A percentile compares a stretch with the other conserved stretches of the same genome.
Evolutionary conservation across 2,329 filamentous ascomycete genomes (phyloP).

Genomic region (Emmonsia crescens): DNA sequence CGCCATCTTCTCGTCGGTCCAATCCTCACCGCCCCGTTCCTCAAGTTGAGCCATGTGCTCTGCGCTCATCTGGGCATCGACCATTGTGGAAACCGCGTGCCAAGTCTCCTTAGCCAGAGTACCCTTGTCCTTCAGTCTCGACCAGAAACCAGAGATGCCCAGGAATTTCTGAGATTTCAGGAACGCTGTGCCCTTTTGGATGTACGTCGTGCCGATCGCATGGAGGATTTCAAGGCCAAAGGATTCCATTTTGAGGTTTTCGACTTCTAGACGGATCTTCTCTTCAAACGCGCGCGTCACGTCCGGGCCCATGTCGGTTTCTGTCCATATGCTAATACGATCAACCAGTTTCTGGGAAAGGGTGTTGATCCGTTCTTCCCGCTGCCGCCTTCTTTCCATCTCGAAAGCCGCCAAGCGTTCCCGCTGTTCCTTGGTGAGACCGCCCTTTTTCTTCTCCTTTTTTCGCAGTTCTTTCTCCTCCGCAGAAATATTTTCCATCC

Average conservation of each 20-base stretch:
- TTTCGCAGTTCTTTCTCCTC: conserved; percentile 67
- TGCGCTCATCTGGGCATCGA: conserved; percentile 96
- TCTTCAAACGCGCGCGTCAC: conserved; percentile 85
- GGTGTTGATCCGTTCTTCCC: conserved; percentile 80
- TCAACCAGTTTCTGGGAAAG: conserved; percentile 77
- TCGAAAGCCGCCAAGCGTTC: conserved; percentile 87
- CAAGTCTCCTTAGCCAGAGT: conserved; percentile 96
- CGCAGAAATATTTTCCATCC: conserved; percentile 53
- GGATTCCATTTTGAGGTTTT: conserved; percentile 98
- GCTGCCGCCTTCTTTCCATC: conserved; percentile 67
- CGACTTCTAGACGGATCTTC: conserved; percentile 88
- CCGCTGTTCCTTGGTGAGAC: conserved; percentile 79
- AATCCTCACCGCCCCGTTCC: conserved; percentile 88
- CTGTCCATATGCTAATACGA: conserved; percentile 88
- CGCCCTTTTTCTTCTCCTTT: conserved; percentile 82
- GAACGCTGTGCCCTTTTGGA: conserved; percentile 75
- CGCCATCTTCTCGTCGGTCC: conserved; percentile 93
- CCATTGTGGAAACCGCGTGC: conserved; percentile 92
- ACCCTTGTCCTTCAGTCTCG: conserved; percentile 88
- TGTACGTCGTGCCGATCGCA: conserved; percentile 83
- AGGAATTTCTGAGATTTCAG: conserved; percentile 95
- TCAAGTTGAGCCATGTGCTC: conserved; percentile 98
- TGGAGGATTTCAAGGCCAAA: conserved; percentile 95
- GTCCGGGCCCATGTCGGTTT: conserved; percentile 80
- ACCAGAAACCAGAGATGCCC: conserved; percentile 91